Conservation (phyloP, 176 grass and related monocot species). For the Sorghum bicolor region Sorghum_bicolor_NCBIv3 NC_012878.2:5686501-5687000, state of each 20-base stretch:
- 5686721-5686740: background rate
- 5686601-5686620: background rate
- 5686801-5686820: background rate
- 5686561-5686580: too few species aligned
- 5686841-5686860: background rate
- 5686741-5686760: too few species aligned
- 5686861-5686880: background rate
- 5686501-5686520: background rate
- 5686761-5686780: too few species aligned
- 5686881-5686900: background rate
- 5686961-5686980: conserved; percentile 2
- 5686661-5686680: background rate
- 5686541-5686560: background rate
- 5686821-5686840: background rate
- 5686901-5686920: background rate
- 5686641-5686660: background rate
- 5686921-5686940: background rate
- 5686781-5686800: too few species aligned
- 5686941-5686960: background rate
- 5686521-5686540: background rate
- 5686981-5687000: background rate
- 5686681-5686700: background rate
- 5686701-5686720: background rate
- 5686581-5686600: background rate
- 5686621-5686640: background rate